phyloP scores from a whole-genome alignment of 108 stramenopile species.

The Phaeodactylum tricornutum region DNA sequence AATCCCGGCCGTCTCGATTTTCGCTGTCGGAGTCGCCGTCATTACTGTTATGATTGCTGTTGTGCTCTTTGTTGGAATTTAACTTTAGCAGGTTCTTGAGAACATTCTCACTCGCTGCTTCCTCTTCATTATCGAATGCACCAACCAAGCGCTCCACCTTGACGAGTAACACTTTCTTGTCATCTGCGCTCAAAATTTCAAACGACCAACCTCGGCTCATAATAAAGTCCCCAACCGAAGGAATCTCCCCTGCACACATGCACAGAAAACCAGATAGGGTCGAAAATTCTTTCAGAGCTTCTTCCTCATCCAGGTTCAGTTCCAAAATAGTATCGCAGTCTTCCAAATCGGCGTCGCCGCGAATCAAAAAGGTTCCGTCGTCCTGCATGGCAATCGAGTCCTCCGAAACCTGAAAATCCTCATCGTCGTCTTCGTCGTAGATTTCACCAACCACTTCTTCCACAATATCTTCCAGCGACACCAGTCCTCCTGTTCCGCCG shows the following conservation, averaged over 20 bases:
- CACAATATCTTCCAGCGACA: slow-evolving; percentile 92
- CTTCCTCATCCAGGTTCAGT: slow-evolving; percentile 75
- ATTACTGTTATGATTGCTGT: slow-evolving; percentile 14
- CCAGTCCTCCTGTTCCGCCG: slow-evolving; percentile 95
- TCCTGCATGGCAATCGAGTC: slow-evolving; percentile 83
- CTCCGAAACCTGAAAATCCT: slow-evolving; percentile 79
- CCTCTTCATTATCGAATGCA: slow-evolving; percentile 44
- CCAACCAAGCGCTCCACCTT: slow-evolving; percentile 74
- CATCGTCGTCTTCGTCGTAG: slow-evolving; percentile 87
- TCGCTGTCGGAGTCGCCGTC: slow-evolving; percentile 28
- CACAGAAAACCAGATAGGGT: slow-evolving; percentile 90
- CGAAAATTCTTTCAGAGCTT: slow-evolving; percentile 82
- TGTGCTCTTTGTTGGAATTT: slow-evolving; percentile 1
- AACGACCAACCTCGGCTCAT: slow-evolving; percentile 87
- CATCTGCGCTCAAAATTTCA: slow-evolving; percentile 78
- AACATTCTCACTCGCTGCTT: slow-evolving; percentile 37
- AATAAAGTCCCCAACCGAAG: slow-evolving; percentile 81
- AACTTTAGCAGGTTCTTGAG: slow-evolving; percentile 1
- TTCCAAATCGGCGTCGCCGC: slow-evolving; percentile 90
- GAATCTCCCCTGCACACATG: slow-evolving; percentile 92
- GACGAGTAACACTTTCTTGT: slow-evolving; percentile 63
- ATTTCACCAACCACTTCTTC: slow-evolving; percentile 94
- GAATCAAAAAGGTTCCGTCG: slow-evolving; percentile 81
- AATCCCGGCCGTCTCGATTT: slow-evolving; percentile 17
- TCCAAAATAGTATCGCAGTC: slow-evolving; percentile 84